Conservation (phyloP, 345 rosid genomes). For the Corymbia maculata region DNA sequence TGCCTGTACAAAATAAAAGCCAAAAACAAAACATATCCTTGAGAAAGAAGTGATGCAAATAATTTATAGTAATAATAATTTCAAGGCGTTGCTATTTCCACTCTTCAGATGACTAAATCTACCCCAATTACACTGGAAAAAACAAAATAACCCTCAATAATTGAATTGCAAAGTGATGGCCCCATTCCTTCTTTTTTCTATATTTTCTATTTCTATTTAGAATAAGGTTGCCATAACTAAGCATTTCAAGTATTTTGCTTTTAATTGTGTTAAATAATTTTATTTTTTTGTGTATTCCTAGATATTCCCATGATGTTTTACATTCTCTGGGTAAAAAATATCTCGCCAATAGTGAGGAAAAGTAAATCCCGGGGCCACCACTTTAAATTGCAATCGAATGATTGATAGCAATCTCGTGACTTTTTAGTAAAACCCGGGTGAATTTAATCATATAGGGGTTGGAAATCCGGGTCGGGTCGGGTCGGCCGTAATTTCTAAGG, state of each 20-base stretch:
- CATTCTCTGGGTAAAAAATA: not conserved
- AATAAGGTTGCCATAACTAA: not conserved
- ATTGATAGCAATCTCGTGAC: not conserved
- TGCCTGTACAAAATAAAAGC: not conserved
- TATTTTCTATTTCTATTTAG: not conserved
- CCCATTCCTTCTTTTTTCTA: not conserved
- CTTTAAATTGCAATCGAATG: not conserved
- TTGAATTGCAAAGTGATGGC: not conserved
- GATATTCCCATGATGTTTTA: not conserved
- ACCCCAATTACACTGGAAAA: not conserved
- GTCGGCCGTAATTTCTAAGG: not conserved
- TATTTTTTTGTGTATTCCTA: not conserved
- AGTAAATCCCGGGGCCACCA: not conserved
- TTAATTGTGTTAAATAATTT: not conserved
- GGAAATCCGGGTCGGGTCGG: not conserved
- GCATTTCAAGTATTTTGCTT: not conserved
- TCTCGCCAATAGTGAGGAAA: not conserved
- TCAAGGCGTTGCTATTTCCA: not conserved
- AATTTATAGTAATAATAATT: not conserved
- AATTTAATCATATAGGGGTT: not conserved
- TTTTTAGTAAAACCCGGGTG: not conserved
- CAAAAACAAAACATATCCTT: not conserved
- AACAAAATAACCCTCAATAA: not conserved
- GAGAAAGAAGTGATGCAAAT: not conserved
- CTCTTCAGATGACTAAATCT: not conserved